Conservation (phyloP, 805 yeast genomes). For the Pichia cephalocereana region DNA sequence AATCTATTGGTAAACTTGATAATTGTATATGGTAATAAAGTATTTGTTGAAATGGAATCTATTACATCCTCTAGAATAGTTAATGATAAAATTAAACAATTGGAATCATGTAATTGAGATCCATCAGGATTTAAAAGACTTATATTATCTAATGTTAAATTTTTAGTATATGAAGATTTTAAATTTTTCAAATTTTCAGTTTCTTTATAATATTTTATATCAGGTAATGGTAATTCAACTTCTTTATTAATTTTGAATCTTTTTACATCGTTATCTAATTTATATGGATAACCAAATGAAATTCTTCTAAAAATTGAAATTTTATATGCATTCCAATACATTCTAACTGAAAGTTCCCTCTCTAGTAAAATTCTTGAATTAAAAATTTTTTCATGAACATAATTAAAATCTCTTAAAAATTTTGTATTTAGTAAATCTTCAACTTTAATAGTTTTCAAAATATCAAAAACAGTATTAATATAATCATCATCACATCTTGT, state of each 20-base stretch:
- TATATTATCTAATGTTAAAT: conserved; percentile 9
- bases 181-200: conserved; percentile 9
- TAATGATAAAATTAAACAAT: conserved; percentile 23
- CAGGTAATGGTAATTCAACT: conserved; percentile 29
- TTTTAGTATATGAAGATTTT: conserved; percentile 10
- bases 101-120: conserved; percentile 20
- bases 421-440: background rate
- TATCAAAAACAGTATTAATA: conserved; percentile 10
- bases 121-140: conserved; percentile 11
- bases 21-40: conserved; percentile 18
- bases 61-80: conserved; percentile 26
- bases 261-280: background rate
- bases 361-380: conserved; percentile 10
- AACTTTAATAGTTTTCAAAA: conserved; percentile 3
- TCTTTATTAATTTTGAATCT: conserved; percentile 23
- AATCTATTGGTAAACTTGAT: conserved; percentile 10
- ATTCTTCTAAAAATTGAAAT: conserved; percentile 26
- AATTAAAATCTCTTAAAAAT: no score
- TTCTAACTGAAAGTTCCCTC: conserved; percentile 26
- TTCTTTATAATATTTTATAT: conserved; percentile 16
- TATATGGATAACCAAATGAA: conserved; percentile 30
- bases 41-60: conserved; percentile 24
- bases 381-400: no score
- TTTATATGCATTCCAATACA: conserved; percentile 33
- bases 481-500: conserved; percentile 19